Base-by-base conservation (phyloP, 306 rosid species). In the Luffa acutangula region DNA sequence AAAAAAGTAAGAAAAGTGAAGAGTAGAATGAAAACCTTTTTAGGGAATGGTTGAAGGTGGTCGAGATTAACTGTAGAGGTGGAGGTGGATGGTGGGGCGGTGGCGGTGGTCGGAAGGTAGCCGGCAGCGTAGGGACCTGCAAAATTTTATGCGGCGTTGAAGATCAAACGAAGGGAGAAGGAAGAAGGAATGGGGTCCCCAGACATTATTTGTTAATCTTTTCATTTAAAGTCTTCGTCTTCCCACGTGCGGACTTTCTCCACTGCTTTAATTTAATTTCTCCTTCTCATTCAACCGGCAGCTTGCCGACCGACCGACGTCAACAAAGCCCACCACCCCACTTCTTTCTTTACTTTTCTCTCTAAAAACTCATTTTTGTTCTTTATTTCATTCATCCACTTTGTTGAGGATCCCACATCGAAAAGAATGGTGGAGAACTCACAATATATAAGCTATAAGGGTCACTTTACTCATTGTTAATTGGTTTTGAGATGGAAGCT, bases 41-140 rank as follows among this genome's bases (percentile, higher is more conserved):
- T 45, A 45, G 8, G 3, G 62, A 56, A 56, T 2, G 62, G 59
- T n/a, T 17, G 45, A 49, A 3, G 54, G 54, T 49, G 54, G 54
- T 17, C 18, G 54, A 10, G 42, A 39, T 39, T 39, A 25, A 25
- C 5, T 36, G 46, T 34, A 14, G 43, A 10, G 4, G 43, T 4
- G 73, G 48, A 48, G 31, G 74, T 11, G 33, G 2, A 46, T 5
- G 12, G 60, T 72, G 77, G 77, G 58, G 58, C 53, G 77, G 77
- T 73, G 48, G 77, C 42, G 77, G 77, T 48, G 77, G 77, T 73
- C 77, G 58, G 77, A 73, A 4, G 77, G 58, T 73, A 15, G 77
- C 77, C 59, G 77, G 77, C 77, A 73, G 59, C 42, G 59, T 31
- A 1, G 77, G 77, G 77, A 48, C 77, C 21, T 49, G 25, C 9